Evolutionary conservation across 352 stramenopile species (phyloP).

Genomic region (Pythium sp.): DNA sequence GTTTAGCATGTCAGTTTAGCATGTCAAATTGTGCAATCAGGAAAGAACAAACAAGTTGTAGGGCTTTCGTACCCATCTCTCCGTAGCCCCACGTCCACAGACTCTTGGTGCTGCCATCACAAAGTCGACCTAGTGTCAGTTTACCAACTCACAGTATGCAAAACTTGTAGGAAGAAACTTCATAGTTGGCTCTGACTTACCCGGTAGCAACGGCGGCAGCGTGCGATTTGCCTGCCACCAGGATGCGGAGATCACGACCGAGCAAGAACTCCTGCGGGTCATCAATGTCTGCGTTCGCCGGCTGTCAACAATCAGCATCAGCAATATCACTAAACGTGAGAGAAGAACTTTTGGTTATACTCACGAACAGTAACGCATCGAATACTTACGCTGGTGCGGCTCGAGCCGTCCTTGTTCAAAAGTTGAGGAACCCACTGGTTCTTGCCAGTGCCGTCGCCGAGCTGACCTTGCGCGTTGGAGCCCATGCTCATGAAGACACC

Average conservation of each 20-base stretch:
- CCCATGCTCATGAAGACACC: constrained; percentile 84
- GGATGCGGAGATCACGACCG: constrained; percentile 58
- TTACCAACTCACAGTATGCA: constrained; percentile 7
- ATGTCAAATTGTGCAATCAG: neutral
- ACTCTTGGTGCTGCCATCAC: constrained; percentile 42
- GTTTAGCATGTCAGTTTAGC: neutral
- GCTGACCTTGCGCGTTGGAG: constrained; percentile 63
- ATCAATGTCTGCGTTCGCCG: constrained; percentile 52
- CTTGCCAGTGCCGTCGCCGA: constrained; percentile 63
- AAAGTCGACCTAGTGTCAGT: neutral
- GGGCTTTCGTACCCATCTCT: constrained; percentile 31
- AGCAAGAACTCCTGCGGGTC: constrained; percentile 71
- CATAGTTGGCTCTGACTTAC: constrained; percentile 22
- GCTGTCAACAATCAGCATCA: constrained; percentile 16
- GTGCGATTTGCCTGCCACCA: constrained; percentile 63
- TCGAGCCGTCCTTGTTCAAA: constrained; percentile 65
- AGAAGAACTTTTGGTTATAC: neutral
- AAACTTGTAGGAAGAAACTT: neutral
- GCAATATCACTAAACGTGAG: neutral
- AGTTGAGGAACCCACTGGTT: constrained; percentile 83
- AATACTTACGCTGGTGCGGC: constrained; percentile 47
- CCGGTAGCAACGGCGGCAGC: constrained; percentile 44
- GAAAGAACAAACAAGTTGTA: neutral
- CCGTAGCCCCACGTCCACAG: constrained; percentile 79
- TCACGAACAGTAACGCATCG: neutral